Evolutionary conservation across 805 yeast genomes (phyloP), one percentile per base, ranked within the genome.

Genomic region (Lachancea sp.): DNA sequence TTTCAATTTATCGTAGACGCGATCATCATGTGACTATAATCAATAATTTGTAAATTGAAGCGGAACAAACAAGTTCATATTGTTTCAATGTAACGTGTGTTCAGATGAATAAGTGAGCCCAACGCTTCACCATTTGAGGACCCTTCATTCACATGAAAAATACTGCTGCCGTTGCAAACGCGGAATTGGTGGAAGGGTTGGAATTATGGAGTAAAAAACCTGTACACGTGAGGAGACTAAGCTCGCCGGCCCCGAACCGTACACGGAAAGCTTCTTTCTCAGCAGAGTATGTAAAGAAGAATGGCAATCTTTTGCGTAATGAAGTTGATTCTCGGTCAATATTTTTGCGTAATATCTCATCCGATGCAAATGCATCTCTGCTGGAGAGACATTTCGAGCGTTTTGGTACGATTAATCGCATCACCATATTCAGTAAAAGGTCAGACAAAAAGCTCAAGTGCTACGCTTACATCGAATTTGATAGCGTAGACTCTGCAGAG

Each of bases 391-490:
- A 70, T 42, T 78, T 78, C 59, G 61, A 62, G 31, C 50, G 47
- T 1, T 67, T 64, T 33, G 83, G 82, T 1, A 58, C 57, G 1
- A 71, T 78, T 41, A 72, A 72, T 49, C 60, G 81, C 50, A 72
- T 79, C 10, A 79, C 84, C 1, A 69, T 79, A 18, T 64, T 78
- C 46, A 51, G 51, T 32, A 57, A 58, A 50, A 66, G 66, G 37
- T 63, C 54, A 51, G 67, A 75, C 1, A 77, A 78, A 0, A 58
- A 58, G 16, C 74, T 78, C 8, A 74, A 72, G 50, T 86, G 85
- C 2, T 78, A 76, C 56, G 87, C 85, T 1, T 82, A 79, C 52
- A 68, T 82, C 27, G 81, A 83, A 52, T 82, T 79, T 55, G 73
- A 70, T 12, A 54, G 58, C 7, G 48, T 50, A 3, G 72, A 65